Evolutionary conservation across 495 filamentous ascomycete species (phyloP), one percentile per base, ranked within the genome.

Genomic region (Penicillium salamii): DNA sequence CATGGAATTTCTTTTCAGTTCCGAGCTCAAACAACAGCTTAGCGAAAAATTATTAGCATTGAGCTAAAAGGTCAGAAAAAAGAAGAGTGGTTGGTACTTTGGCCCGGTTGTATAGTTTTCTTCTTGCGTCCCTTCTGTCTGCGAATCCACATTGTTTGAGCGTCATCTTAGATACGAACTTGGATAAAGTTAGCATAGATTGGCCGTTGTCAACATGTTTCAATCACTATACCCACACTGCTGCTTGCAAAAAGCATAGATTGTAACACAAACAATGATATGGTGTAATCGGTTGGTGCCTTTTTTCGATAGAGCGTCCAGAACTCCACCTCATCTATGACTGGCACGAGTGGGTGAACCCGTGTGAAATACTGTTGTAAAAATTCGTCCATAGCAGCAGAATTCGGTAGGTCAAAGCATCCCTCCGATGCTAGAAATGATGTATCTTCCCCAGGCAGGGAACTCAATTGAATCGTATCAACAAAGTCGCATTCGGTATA

Each of bases 231-330:
- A 58, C 71, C 43, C 58, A 79, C 76, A 31, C 67, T 65, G 39
- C 70, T 75, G 18, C 67, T 69, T 6, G 70, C 71, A 41, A 78
- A 78, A 21, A 78, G 47, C 15, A 78, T 54, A 18, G 74, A 68
- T 51, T 76, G 74, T 26, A 78, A 73, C 12, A 79, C 61, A 45
- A 78, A 75, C 3, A 78, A 56, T 0, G 75, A 73, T 17, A 78
- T 57, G 26, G 61, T 68, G 9, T 65, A 15, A 15, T 24, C 9
- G 0, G 44, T 56, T 3, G 42, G 11, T 5, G 35, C n/a, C 1
- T 52, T 13, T 3, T 57, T 46, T 14, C 51, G 54, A 32, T 53
- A 77, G 7, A 70, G 61, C 21, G 64, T 58, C 77, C 77, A 79
- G 34, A 79, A 76, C 33, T 70, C 61, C 0, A 64, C 69, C 37